These are phyloP conservation scores for Parietaria judaica DNA, from an alignment of 306 rosid species.

Conservation along the genomic window DNA sequence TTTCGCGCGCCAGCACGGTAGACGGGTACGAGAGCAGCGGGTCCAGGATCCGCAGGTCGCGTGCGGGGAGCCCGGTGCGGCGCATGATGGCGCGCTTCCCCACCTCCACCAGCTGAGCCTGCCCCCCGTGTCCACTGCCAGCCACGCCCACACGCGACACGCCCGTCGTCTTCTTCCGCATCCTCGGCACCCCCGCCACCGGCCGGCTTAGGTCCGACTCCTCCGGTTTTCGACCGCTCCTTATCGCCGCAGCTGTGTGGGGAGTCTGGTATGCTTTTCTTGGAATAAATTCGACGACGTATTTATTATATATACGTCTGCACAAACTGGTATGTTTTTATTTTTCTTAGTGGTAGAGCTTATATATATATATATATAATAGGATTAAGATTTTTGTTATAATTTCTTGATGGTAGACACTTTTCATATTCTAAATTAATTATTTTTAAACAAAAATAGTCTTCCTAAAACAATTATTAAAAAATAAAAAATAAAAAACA, in stretches of 20 bases:
- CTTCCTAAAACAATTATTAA: too few species aligned
- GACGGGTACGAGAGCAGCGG: conserved; percentile 70
- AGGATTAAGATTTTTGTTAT: too few species aligned
- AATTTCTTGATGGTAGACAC: too few species aligned
- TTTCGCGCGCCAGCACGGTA: conserved; percentile 64
- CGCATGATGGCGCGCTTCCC: conserved; percentile 91
- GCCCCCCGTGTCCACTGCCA: conserved; percentile 53
- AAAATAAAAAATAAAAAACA: too few species aligned
- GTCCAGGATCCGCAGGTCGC: conserved; percentile 82
- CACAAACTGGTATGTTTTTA: too few species aligned
- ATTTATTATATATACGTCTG: too few species aligned
- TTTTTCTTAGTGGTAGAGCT: too few species aligned
- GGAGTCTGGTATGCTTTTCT: too few species aligned
- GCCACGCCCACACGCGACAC: conserved; percentile 72
- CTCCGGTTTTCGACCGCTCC: conserved; percentile 22
- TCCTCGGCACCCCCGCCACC: conserved; percentile 10
- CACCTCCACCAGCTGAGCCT: conserved; percentile 62
- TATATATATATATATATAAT: too few species aligned
- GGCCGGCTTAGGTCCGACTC: conserved; percentile 27
- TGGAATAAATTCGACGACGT: too few species aligned
- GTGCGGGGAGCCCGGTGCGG: conserved; percentile 84
- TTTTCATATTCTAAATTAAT: too few species aligned
- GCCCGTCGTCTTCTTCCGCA: conserved; percentile 67
- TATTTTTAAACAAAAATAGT: too few species aligned
- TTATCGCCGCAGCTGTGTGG: conserved; percentile 11